Conservation (phyloP, 2,329 filamentous ascomycete species). For the Xylaria sp. region DNA sequence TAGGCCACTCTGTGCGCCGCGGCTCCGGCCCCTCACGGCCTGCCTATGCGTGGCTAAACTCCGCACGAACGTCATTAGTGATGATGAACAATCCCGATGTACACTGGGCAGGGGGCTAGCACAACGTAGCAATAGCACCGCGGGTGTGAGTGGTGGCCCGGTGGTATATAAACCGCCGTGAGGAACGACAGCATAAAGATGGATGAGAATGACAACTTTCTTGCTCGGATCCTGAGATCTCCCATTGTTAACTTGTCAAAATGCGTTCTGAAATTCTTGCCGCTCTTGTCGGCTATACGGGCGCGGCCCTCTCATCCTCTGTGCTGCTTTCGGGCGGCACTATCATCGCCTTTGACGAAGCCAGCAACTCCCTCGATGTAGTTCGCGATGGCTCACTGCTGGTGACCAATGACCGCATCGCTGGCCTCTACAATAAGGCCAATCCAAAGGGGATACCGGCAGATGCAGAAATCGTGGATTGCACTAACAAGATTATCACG, state of each 20-base stretch:
- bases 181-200: background rate
- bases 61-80: slow-evolving; percentile 30
- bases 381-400: slow-evolving; percentile 49
- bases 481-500: slow-evolving; percentile 60
- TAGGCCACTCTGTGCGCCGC: slow-evolving; percentile 24
- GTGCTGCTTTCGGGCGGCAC: slow-evolving; percentile 46
- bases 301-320: slow-evolving; percentile 44
- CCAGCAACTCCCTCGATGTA: slow-evolving; percentile 42
- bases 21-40: slow-evolving; percentile 29
- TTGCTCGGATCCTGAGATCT: background rate
- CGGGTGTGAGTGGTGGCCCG: background rate
- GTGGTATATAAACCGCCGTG: slow-evolving; percentile 24
- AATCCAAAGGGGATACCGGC: slow-evolving; percentile 39
- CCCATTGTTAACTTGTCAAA: background rate
- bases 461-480: slow-evolving; percentile 57
- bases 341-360: slow-evolving; percentile 45
- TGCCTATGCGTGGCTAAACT: slow-evolving; percentile 24
- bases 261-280: slow-evolving; percentile 39
- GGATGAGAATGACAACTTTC: background rate
- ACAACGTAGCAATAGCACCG: background rate
- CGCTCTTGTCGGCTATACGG: slow-evolving; percentile 43
- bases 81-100: slow-evolving; percentile 28
- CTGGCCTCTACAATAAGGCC: slow-evolving; percentile 44
- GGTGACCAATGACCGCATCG: slow-evolving; percentile 50
- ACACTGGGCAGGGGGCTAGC: background rate